Conservation (phyloP, 805 yeast genomes). For the Maudiozyma bulderi region DNA sequence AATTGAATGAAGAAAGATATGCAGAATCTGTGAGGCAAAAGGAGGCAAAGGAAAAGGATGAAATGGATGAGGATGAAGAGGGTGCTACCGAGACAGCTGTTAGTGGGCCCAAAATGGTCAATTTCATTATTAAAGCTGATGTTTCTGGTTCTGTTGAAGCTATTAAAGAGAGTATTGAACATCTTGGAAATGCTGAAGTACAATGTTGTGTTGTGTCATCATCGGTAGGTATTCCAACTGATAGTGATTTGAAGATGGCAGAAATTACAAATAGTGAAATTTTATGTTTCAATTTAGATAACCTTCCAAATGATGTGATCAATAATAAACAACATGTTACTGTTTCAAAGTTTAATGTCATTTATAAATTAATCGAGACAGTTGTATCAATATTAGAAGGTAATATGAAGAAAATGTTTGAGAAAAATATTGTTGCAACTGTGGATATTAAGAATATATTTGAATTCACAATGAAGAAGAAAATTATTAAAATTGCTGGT, state of each 20-base stretch:
- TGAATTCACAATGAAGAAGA: constrained; percentile 54
- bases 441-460: constrained; percentile 65
- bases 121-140: constrained; percentile 78
- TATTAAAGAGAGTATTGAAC: constrained; percentile 66
- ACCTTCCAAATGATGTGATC: constrained; percentile 52
- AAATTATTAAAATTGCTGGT: constrained; percentile 67
- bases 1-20: constrained; percentile 58
- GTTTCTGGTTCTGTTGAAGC: constrained; percentile 95
- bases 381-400: constrained; percentile 57
- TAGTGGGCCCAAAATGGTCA: constrained; percentile 30
- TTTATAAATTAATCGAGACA: constrained; percentile 79
- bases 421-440: constrained; percentile 55
- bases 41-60: constrained; percentile 35
- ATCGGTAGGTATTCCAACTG: constrained; percentile 72
- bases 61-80: constrained; percentile 36
- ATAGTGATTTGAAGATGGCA: constrained; percentile 58
- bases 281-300: constrained; percentile 62
- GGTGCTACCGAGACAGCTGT: constrained; percentile 22
- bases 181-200: constrained; percentile 84
- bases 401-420: constrained; percentile 55
- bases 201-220: constrained; percentile 55
- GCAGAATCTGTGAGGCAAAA: constrained; percentile 28
- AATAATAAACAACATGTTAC: constrained; percentile 48
- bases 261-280: constrained; percentile 62
- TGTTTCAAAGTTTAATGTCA: constrained; percentile 62